phyloP scores from a whole-genome alignment of 192 early-diverging fungal genomes.

The Mortierella claussenii region DNA sequence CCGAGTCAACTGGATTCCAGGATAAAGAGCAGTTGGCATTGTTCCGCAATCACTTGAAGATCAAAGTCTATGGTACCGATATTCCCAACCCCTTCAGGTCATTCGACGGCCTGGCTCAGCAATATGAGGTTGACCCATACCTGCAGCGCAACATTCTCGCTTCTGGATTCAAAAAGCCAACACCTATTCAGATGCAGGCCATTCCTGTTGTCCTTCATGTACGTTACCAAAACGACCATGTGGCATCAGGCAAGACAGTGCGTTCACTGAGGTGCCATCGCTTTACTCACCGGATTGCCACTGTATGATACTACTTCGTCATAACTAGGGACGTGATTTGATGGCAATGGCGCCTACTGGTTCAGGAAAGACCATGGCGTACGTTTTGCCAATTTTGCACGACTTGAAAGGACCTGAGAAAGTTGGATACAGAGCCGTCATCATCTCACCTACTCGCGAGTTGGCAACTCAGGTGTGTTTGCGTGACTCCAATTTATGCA shows the following conservation, averaged over 20 bases:
- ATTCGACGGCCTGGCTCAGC: slow-evolving; percentile 81
- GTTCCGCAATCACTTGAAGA: slow-evolving; percentile 82
- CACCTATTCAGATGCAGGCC: slow-evolving; percentile 95
- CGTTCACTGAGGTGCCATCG: no score
- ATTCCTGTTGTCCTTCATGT: slow-evolving; percentile 88
- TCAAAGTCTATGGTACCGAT: slow-evolving; percentile 88
- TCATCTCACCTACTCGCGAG: slow-evolving; percentile 96
- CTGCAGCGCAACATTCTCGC: slow-evolving; percentile 78
- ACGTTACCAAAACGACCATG: not conserved
- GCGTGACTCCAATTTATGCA: not conserved
- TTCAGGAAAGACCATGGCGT: slow-evolving; percentile 98
- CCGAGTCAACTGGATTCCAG: slow-evolving; percentile 27
- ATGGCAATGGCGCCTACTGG: slow-evolving; percentile 98
- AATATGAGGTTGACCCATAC: slow-evolving; percentile 76
- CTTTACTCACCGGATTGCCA: no score
- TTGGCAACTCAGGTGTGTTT: slow-evolving; percentile 79
- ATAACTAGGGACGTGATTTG: slow-evolving; percentile 79
- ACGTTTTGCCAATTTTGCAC: slow-evolving; percentile 90
- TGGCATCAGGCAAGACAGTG: not conserved
- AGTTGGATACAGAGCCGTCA: slow-evolving; percentile 85
- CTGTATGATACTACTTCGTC: not conserved
- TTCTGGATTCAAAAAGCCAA: slow-evolving; percentile 79
- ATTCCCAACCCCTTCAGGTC: slow-evolving; percentile 85
- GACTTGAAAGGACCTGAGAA: slow-evolving; percentile 83
- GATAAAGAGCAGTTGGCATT: slow-evolving; percentile 56